Base-by-base conservation (phyloP, 495 filamentous ascomycete species). In the Thozetella sp. region DNA sequence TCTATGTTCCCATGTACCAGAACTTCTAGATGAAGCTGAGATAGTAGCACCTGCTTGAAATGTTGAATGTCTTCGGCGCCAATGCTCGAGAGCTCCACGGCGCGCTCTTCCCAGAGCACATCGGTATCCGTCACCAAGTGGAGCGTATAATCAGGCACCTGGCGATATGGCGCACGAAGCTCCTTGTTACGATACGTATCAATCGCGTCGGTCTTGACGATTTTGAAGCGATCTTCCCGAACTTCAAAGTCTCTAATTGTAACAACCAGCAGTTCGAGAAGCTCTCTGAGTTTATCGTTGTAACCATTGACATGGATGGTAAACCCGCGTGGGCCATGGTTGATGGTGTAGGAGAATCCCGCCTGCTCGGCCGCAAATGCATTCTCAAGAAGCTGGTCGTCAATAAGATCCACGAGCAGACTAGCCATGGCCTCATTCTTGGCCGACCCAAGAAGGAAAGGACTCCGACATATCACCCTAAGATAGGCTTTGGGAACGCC, bases 401-500 rank as follows among this genome's bases (percentile, higher is more conserved):
- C 82, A 20, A 98, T 91, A 22, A 97, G 80, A 62, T 96, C 92
- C 22, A 89, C 90, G 70, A 93, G 97, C 22, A 99, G 74, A 62
- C 86, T 86, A 0, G 88, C 81, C 68, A 93, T 94, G 34, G 96
- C 86, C 19, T 83, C 73, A 54, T 88, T 92, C 43, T 87, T 86
- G 2, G 95, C 90, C 2, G 90, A 93, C 1, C 90, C 83, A 70
- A 86, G 87, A 22, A 88, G 84, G 30, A 96, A 68, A 3, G 93
- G 90, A 56, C 90, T 97, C 59, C 90, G 85, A 61, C 96, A 81
- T 51, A 85, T 90, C 43, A 96, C 83, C 64, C 92, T 83, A 15
- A 97, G 71, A 62, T 90, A 96, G 0, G 88, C 95, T 72, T 97
- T 97, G 1, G 95, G 95, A 2, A 99, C 95, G 93, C 95, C 98